Evolutionary conservation across 495 filamentous ascomycete genomes (phyloP).

Genomic region (Penicillium waksmanii): DNA sequence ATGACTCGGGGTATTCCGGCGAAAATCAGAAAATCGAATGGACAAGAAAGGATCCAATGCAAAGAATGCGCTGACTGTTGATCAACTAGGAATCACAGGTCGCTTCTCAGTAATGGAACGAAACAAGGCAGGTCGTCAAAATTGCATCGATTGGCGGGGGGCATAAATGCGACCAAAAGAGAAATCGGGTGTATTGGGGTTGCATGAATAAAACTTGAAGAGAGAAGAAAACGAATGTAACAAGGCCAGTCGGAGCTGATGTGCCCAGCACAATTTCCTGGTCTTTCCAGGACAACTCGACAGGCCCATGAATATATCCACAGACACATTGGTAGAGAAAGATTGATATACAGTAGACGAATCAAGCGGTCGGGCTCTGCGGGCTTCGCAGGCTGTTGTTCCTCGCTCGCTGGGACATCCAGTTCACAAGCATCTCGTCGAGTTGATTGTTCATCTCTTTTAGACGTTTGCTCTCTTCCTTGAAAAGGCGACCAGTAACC

Average conservation of each 20-base stretch:
- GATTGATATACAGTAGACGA: conserved; percentile 9
- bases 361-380: conserved; percentile 26
- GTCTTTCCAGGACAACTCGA: conserved; percentile 5
- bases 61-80: conserved; percentile 23
- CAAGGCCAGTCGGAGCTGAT: conserved; percentile 21
- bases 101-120: conserved; percentile 12
- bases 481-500: conserved; percentile 77
- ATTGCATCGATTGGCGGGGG: conserved; percentile 11
- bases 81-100: conserved; percentile 14
- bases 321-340: conserved; percentile 14
- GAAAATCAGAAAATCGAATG: conserved; percentile 14
- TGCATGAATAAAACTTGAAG: not conserved
- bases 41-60: conserved; percentile 13
- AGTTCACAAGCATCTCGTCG: conserved; percentile 83
- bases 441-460: conserved; percentile 82
- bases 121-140: conserved; percentile 12
- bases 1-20: conserved; percentile 37
- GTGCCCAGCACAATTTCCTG: conserved; percentile 30
- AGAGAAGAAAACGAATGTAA: conserved; percentile 19
- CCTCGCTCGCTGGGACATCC: conserved; percentile 64
- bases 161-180: conserved; percentile 10
- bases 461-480: conserved; percentile 78
- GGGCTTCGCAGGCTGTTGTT: conserved; percentile 21
- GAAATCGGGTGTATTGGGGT: not conserved
- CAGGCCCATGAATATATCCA: conserved; percentile 21